Base-by-base conservation (phyloP, 192 early-diverging fungal genomes). In the Pilobolus umbonatus region DNA sequence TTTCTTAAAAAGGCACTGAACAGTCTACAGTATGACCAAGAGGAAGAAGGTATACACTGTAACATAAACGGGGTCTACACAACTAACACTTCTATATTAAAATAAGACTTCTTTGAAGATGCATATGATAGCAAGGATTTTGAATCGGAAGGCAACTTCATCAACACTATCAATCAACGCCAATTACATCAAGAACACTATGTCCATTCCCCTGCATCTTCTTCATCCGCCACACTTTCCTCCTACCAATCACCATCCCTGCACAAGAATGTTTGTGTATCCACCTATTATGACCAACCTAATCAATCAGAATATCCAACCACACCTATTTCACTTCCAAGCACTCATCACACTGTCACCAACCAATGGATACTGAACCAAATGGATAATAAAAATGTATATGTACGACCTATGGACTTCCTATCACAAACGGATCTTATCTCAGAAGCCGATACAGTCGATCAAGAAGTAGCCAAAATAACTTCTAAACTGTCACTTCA, bases 401-500 rank as follows among this genome's bases (percentile, higher is more conserved):
- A 32, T 30, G 55, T 57, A 22, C 55, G 45, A 15, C 55, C 55
- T 2, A 57, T 57, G 55, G 55, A 57, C 25, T 57, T 57, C 32
- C 17, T 57, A 45, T 29, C 43, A 21, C 39, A 52, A 8, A 15
- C 21, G 2, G 55, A 57, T 11, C 17, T 38, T 4, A 26, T 44
- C 17, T 64, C 62, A 3, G 62, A 64, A 8, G 44, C 53, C 1
- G 62, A 64, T 40, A 56, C 62, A 8, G 32, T 64, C 40, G 62
- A 64, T 49, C 62, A 46, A 2, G 62, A 64, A 39, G 62, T 64
- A 31, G 62, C 62, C 7, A 54, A 52, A 10, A 39, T 35, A 19
- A 64, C 62, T 8, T 43, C 62, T 0, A 55, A 46, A 8, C 10
- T 64, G 3, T 34, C 34, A 29, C 14, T 56, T 11, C 28, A 24